Evolutionary conservation across 352 stramenopile species (phyloP), one percentile per base, ranked within the genome.

Genomic region (Peronospora farinosa): DNA sequence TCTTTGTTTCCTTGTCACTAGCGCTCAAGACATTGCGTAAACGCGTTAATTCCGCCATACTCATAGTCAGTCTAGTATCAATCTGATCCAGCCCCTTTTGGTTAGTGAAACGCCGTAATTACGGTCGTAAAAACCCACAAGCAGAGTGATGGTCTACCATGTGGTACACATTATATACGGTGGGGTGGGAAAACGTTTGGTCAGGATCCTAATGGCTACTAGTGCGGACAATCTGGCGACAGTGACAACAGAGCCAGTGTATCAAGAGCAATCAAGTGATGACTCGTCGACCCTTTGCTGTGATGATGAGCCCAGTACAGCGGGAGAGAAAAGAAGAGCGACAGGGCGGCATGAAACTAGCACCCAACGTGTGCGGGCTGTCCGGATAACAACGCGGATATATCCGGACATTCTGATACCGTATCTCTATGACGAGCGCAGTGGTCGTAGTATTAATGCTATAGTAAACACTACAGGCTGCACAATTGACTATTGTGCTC

Each of bases 401-500:
- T 63, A 69, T 36, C 75, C 78, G 19, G 74, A 86, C 46, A 41
- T 72, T 45, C 43, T 89, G 27, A 50, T 84, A 27, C 67, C 75
- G 33, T 86, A 76, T 35, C 38, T 89, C 28, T 86, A 86, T 36
- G 65, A 67, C 15, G 72, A 83, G 16, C 69, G 68, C 2, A 65
- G 69, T 31, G 68, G 64, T n/a, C 65, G 58, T 15, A 55, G 58
- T 38, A 75, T 87, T 42, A 79, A 75, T 31, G 25, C 47, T 2
- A 86, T 89, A 42, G 72, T 74, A 39, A 51, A 59, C 9, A 46
- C 59, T 2, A 83, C 72, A 0, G 69, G 55, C 3, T 84, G 71
- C 36, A 74, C 69, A 10, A 74, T 89, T 27, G 73, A 86, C 43
- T 86, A 86, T 43, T 88, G 78, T 9, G 71, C 78, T 3, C 49